Conservation (phyloP, 2,329 filamentous ascomycete species). For the Colletotrichum sp. region DNA sequence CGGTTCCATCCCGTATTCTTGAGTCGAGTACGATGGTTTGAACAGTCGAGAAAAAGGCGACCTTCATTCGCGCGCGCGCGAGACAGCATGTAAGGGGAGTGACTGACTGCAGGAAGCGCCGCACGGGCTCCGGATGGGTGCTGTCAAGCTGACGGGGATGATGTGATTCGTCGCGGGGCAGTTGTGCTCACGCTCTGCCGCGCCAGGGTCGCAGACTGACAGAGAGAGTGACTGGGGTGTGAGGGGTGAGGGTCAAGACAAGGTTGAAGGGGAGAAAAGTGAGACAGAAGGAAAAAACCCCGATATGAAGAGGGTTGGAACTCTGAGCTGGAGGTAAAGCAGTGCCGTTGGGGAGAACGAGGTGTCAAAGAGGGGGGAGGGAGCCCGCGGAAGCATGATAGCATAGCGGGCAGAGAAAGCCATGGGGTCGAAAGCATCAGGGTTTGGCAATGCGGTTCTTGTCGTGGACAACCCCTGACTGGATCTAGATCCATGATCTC, state of each 20-base stretch:
- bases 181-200: background rate
- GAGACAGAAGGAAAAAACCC: background rate
- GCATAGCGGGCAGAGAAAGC: background rate
- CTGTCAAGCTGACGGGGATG: conserved; percentile 1
- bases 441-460: background rate
- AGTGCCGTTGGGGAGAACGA: background rate
- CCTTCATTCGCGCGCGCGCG: background rate
- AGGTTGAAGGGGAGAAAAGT: background rate
- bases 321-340: background rate
- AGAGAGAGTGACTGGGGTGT: background rate
- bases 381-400: background rate
- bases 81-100: background rate
- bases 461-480: background rate
- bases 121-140: conserved; percentile 7
- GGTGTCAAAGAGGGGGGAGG: background rate
- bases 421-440: background rate
- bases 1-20: background rate
- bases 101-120: conserved; percentile 2
- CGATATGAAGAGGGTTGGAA: background rate
- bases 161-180: background rate
- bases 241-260: background rate
- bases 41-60: background rate
- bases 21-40: background rate
- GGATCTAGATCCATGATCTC: conserved; percentile 11
- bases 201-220: conserved; percentile 13